A percentile compares a stretch with the other conserved stretches of the same genome.
phyloP scores from a whole-genome alignment of 2,329 filamentous ascomycete species.

The Laburnicola sp. region DNA sequence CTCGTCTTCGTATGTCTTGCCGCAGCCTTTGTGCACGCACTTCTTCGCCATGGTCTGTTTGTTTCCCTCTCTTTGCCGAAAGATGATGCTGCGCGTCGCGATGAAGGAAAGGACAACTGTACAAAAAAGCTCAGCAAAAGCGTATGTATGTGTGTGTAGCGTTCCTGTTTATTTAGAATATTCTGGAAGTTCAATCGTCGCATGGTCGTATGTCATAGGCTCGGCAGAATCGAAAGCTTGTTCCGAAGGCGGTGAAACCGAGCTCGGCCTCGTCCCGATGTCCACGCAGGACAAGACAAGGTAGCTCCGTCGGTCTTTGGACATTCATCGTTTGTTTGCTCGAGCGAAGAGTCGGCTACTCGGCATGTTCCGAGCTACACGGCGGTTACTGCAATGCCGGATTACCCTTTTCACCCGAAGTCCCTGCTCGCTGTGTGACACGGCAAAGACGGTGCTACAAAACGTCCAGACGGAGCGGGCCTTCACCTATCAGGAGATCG shows the following conservation, averaged over 20 bases:
- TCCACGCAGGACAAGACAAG: not conserved
- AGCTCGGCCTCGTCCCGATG: not conserved
- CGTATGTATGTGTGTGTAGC: conserved; percentile 12
- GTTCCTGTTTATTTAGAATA: conserved; percentile 33
- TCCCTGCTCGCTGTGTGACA: conserved; percentile 70
- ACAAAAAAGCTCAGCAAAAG: conserved; percentile 7
- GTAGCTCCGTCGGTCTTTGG: not conserved
- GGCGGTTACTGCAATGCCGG: conserved; percentile 49
- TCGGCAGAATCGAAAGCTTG: conserved; percentile 29
- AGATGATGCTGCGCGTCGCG: not conserved
- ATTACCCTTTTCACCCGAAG: conserved; percentile 76
- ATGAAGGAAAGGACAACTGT: conserved; percentile 5
- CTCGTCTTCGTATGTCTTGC: conserved; percentile 79
- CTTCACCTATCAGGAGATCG: conserved; percentile 69
- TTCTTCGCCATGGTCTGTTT: conserved; percentile 68
- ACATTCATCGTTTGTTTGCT: not conserved
- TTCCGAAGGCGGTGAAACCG: conserved; percentile 24
- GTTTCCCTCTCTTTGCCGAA: not conserved
- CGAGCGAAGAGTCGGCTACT: not conserved
- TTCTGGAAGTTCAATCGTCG: conserved; percentile 38
- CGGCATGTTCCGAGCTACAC: conserved; percentile 39
- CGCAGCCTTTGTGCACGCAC: conserved; percentile 96
- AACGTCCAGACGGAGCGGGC: conserved; percentile 68
- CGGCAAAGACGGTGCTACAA: conserved; percentile 69
- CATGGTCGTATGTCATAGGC: conserved; percentile 30